Conservation (phyloP, 345 rosid genomes). For the Ceriops decandra region DNA sequence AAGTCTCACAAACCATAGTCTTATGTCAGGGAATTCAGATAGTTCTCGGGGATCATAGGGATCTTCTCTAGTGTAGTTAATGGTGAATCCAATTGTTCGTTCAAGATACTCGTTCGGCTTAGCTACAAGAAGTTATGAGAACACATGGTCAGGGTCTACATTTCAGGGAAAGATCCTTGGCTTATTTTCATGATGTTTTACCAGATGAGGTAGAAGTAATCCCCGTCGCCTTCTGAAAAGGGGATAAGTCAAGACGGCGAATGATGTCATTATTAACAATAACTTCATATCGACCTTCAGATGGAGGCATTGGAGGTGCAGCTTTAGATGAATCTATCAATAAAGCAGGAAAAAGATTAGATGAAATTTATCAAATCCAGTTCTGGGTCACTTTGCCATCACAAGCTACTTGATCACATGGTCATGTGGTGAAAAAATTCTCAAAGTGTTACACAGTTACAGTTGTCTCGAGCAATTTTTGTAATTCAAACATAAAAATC, state of each 20-base stretch:
- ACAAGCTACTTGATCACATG: too few species aligned
- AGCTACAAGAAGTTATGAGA: conserved; percentile 22
- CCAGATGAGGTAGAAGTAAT: conserved; percentile 57
- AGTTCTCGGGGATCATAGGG: conserved; percentile 66
- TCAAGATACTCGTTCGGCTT: conserved; percentile 59
- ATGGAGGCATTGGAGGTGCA: conserved; percentile 75
- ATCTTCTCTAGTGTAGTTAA: conserved; percentile 64
- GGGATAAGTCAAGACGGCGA: conserved; percentile 59
- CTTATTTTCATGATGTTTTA: conserved; percentile 15
- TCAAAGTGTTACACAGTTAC: too few species aligned
- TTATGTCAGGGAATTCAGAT: conserved; percentile 75
- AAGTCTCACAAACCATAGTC: conserved; percentile 88
- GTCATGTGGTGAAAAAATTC: too few species aligned
- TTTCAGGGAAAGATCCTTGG: neutral
- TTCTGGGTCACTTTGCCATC: too few species aligned
- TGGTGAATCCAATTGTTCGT: conserved; percentile 64
- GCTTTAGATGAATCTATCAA: conserved; percentile 46
- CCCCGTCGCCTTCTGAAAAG: conserved; percentile 61
- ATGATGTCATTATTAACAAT: conserved; percentile 53
- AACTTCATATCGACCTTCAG: conserved; percentile 63
- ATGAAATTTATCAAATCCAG: neutral
- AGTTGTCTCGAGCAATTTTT: too few species aligned
- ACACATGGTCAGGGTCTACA: neutral
- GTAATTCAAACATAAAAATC: too few species aligned
- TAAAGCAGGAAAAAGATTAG: neutral